Conservation (phyloP, 1,284 basidiomycete genomes). For the Pholiota adiposa region DNA sequence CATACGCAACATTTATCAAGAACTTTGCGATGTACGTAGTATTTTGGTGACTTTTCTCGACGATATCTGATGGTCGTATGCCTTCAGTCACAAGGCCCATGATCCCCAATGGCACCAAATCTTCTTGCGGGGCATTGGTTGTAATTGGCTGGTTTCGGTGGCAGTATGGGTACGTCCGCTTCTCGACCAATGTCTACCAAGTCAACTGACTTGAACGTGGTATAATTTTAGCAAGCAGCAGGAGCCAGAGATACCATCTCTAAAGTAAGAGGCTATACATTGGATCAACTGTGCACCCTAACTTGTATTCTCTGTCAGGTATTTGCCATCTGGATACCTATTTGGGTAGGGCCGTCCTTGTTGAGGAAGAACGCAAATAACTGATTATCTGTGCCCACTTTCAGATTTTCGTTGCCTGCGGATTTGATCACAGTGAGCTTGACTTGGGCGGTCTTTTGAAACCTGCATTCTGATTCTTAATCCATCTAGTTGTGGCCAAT, state of each 20-base stretch:
- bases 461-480: background rate
- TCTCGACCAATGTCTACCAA: background rate
- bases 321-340: conserved; percentile 75
- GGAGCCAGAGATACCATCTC: conserved; percentile 73
- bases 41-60: background rate
- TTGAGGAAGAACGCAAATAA: background rate
- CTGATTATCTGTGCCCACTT: background rate
- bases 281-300: background rate
- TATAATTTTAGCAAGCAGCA: conserved; percentile 62
- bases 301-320: conserved; percentile 41
- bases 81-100: conserved; percentile 58
- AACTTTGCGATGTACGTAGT: conserved; percentile 42
- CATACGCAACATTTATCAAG: conserved; percentile 58
- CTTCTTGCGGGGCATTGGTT: conserved; percentile 76
- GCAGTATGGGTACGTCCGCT: conserved; percentile 70
- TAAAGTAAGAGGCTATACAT: conserved; percentile 48
- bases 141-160: conserved; percentile 81
- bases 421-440: conserved; percentile 70
- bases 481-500: conserved; percentile 52
- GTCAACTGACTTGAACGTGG: background rate
- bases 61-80: background rate
- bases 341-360: conserved; percentile 54
- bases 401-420: conserved; percentile 72
- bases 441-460: background rate
- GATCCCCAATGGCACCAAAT: conserved; percentile 76